phyloP scores from a whole-genome alignment of 2,329 filamentous ascomycete species.

The Fusarium sp. region DNA sequence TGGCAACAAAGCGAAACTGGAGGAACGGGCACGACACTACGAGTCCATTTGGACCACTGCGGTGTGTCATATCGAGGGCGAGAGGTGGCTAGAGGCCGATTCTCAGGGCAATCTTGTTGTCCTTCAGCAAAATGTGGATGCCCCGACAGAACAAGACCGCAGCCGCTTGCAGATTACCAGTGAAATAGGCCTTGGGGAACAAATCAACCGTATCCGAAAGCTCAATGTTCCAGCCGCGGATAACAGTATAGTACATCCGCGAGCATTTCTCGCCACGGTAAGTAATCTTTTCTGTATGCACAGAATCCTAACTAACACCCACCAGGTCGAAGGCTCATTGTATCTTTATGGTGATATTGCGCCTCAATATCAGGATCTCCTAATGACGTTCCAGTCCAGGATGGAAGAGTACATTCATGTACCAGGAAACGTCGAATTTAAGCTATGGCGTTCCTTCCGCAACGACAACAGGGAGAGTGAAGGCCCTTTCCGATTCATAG shows the following conservation, averaged over 20 bases:
- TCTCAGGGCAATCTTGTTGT: conserved; percentile 89
- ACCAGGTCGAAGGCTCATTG: conserved; percentile 86
- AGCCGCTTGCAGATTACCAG: conserved; percentile 77
- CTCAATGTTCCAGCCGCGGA: conserved; percentile 75
- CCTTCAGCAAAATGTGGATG: conserved; percentile 77
- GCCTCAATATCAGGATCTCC: conserved; percentile 77
- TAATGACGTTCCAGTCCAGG: conserved; percentile 82
- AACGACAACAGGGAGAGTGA: conserved; percentile 78
- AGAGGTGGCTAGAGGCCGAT: conserved; percentile 86
- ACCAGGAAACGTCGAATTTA: conserved; percentile 81
- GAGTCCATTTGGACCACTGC: conserved; percentile 86
- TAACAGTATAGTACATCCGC: conserved; percentile 78
- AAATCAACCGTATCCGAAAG: conserved; percentile 87
- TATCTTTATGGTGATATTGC: conserved; percentile 89
- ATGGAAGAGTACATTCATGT: conserved; percentile 75
- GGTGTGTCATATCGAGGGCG: conserved; percentile 75
- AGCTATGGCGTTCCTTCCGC: conserved; percentile 83
- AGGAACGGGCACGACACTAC: conserved; percentile 83
- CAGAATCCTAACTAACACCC: conserved; percentile 21
- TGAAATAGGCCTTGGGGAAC: conserved; percentile 89
- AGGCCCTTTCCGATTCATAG: conserved; percentile 87
- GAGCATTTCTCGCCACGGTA: conserved; percentile 91
- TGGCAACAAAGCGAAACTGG: conserved; percentile 71
- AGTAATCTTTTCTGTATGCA: conserved; percentile 48
- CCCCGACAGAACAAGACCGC: conserved; percentile 79